Percentiles rank a stretch among this genome's conserved stretches.
Conservation (phyloP, 768 basidiomycete genomes). For the Termitomyces sp. region DNA sequence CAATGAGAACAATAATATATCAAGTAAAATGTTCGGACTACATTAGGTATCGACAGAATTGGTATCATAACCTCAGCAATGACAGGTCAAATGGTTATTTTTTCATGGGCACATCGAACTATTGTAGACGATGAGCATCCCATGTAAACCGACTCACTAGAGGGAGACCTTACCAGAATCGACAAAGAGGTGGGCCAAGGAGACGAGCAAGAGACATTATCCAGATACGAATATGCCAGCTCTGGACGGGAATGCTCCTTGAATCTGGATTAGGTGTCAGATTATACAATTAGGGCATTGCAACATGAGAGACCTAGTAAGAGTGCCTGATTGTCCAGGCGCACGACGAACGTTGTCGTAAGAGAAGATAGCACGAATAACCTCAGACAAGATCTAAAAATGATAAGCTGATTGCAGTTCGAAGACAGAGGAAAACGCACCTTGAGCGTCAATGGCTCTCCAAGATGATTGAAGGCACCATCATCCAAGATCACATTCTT, state of each 20-base stretch:
- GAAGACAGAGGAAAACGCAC: slow-evolving; percentile 19
- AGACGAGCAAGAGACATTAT: slow-evolving; percentile 36
- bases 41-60: background rate
- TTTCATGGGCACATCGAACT: background rate
- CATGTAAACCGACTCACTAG: too few species aligned
- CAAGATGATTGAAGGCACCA: slow-evolving; percentile 35
- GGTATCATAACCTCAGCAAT: background rate
- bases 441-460: slow-evolving; percentile 52
- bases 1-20: background rate
- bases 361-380: slow-evolving; percentile 59
- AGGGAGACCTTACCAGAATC: slow-evolving; percentile 39
- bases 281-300: background rate
- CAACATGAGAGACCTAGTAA: slow-evolving; percentile 39
- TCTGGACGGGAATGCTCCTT: slow-evolving; percentile 39
- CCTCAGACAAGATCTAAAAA: slow-evolving; percentile 53
- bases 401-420: slow-evolving; percentile 16
- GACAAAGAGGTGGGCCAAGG: slow-evolving; percentile 70
- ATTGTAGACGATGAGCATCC: background rate
- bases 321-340: slow-evolving; percentile 59
- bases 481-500: slow-evolving; percentile 44
- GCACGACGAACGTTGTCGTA: slow-evolving; percentile 57
- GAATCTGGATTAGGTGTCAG: slow-evolving; percentile 31
- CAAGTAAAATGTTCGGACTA: background rate
- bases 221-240: slow-evolving; percentile 51
- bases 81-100: background rate